Base-by-base conservation (phyloP, 441 rosid species). In the Aleurites moluccanus region DNA sequence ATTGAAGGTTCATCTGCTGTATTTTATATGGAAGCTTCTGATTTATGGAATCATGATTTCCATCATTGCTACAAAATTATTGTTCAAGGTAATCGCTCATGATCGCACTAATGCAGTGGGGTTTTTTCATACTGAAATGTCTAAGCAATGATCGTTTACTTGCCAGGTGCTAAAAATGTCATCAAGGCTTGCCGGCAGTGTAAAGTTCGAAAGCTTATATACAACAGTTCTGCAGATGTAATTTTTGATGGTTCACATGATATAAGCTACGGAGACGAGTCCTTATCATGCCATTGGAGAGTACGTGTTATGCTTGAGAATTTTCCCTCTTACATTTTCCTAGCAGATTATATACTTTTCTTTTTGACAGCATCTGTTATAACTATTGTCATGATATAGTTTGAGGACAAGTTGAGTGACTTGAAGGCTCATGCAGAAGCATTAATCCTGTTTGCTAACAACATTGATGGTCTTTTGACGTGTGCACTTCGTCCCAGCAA, bases 381-480 rank as follows among this genome's bases (percentile, higher is more conserved):
- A 67, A 80, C 52, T 73, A 47, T 68, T 78, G 71, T 25, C 64
- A 20, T 81, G 65, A 66, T 83, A 75, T 88, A 95, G 99, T 90
- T 88, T 69, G 82, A 77, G 53, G 92, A 90, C 62, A 76, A 73
- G 80, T 64, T 88, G 84, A 88, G 75, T 83, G 99, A 92, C 83
- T 92, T 95, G 59, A 95, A 86, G 85, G 96, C 96, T 87, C 99
- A 95, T 83, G 97, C 99, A 42, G 99, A 95, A 83, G 91, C 85
- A 28, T 75, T 91, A 78, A 75, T 95, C 74, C 82, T 87, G 78
- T 84, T 79, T 82, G 96, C 99, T 66, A 92, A 95, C 68, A 81
- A 88, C 73, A 81, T 82, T 70, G 91, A 90, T 70, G 92, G 98
- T 72, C 92, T 93, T 67, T 85, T 95, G 83, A 95, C 99, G 28